A percentile compares a stretch with the other conserved stretches of the same genome.
Conservation (phyloP, 129 eudicot genomes). For the Erigeron canadensis region DNA sequence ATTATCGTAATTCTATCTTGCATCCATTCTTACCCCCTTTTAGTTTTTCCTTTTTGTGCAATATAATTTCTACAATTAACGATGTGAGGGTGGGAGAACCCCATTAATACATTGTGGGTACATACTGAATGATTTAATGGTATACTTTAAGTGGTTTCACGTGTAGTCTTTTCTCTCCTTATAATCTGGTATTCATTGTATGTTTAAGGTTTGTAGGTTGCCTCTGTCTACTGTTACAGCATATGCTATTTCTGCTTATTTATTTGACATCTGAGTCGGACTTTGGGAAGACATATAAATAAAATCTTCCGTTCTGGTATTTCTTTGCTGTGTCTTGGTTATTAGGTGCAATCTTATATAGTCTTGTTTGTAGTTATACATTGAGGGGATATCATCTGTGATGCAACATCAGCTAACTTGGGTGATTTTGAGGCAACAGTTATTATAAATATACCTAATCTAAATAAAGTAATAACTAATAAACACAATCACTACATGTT, state of each 20-base stretch:
- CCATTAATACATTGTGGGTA: neutral
- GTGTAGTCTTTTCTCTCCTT: neutral
- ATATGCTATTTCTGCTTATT: neutral
- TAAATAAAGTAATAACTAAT: too few species aligned
- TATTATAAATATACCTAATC: too few species aligned
- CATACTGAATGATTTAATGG: neutral
- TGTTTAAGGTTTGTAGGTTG: slow-evolving; percentile 16
- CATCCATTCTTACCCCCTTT: too few species aligned
- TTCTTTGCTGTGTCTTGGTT: neutral
- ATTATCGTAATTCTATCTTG: too few species aligned
- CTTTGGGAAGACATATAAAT: neutral
- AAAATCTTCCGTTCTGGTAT: too few species aligned
- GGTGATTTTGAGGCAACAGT: too few species aligned
- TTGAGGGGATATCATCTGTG: too few species aligned
- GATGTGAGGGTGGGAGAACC: neutral
- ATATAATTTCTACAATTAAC: neutral
- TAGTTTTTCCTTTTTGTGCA: too few species aligned
- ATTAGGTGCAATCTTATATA: slow-evolving; percentile 1
- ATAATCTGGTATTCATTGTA: neutral
- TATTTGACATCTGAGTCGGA: neutral
- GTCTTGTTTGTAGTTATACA: too few species aligned
- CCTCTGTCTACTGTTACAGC: neutral
- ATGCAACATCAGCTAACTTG: too few species aligned
- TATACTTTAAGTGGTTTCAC: slow-evolving; percentile 11
- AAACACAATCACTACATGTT: too few species aligned